Conservation (phyloP, 2,329 filamentous ascomycete genomes). For the Pestalotiopsis fici region DNA sequence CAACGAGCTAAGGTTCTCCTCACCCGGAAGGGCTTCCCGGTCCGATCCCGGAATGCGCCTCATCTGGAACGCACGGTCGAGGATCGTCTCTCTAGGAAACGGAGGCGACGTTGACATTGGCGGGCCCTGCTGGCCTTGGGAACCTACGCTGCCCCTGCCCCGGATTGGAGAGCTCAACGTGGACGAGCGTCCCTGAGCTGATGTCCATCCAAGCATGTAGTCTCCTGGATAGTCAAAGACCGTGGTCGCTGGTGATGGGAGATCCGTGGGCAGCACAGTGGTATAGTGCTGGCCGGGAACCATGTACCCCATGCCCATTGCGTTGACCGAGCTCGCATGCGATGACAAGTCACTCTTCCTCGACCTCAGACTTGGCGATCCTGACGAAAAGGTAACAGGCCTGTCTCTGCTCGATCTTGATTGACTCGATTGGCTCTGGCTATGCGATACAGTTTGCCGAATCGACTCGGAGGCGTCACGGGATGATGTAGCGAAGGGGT, state of each 20-base stretch:
- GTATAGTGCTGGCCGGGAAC: slow-evolving; percentile 50
- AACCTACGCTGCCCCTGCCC: slow-evolving; percentile 56
- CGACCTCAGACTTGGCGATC: slow-evolving; percentile 62
- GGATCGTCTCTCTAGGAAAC: slow-evolving; percentile 61
- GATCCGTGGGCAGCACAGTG: slow-evolving; percentile 52
- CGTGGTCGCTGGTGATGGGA: slow-evolving; percentile 57
- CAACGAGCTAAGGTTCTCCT: slow-evolving; percentile 65
- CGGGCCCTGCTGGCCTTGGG: slow-evolving; percentile 40
- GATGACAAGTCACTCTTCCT: slow-evolving; percentile 64
- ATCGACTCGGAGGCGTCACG: slow-evolving; percentile 43
- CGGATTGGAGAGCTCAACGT: slow-evolving; percentile 58
- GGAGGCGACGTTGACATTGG: slow-evolving; percentile 52
- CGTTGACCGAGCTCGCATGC: slow-evolving; percentile 50
- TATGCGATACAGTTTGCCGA: slow-evolving; percentile 42
- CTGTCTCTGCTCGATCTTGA: slow-evolving; percentile 48
- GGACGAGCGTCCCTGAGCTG: slow-evolving; percentile 60
- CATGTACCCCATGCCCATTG: slow-evolving; percentile 37
- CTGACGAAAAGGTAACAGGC: slow-evolving; percentile 55
- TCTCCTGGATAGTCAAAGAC: slow-evolving; percentile 54
- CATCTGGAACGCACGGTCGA: slow-evolving; percentile 68
- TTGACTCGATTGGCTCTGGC: slow-evolving; percentile 50
- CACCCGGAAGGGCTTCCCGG: slow-evolving; percentile 46
- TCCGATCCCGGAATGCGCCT: slow-evolving; percentile 64
- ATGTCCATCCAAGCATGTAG: slow-evolving; percentile 62
- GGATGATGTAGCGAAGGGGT: slow-evolving; percentile 46